These are phyloP conservation scores for Entonaema liquescens DNA, from an alignment of 495 filamentous ascomycete species.

Conservation along the genomic window DNA sequence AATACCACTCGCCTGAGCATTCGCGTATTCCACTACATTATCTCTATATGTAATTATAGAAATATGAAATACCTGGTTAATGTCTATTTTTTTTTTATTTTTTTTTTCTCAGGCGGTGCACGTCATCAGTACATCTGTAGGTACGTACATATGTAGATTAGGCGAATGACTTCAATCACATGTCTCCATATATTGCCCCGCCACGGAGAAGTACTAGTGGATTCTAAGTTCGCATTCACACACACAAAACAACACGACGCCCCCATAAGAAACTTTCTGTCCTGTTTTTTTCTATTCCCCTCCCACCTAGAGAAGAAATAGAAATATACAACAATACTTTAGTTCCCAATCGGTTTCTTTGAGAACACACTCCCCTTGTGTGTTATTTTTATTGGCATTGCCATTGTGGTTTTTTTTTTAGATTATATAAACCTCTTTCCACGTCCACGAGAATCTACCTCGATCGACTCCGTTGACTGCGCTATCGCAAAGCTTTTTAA, in stretches of 20 bases:
- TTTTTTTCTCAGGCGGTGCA: constrained; percentile 6
- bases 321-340: neutral
- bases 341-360: neutral
- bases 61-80: neutral
- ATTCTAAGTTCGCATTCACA: constrained; percentile 16
- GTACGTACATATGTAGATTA: neutral
- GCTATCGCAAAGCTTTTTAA: constrained; percentile 22
- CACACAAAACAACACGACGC: constrained; percentile 22
- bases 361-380: neutral
- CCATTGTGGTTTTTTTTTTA: neutral
- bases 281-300: constrained; percentile 13
- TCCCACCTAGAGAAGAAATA: neutral
- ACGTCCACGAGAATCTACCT: constrained; percentile 1
- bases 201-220: constrained; percentile 25
- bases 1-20: constrained; percentile 23
- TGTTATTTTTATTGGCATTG: neutral
- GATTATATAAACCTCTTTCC: neutral
- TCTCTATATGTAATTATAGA: neutral
- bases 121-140: constrained; percentile 10
- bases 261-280: constrained; percentile 32
- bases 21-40: constrained; percentile 15
- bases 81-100: too few species aligned
- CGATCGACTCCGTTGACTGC: constrained; percentile 10
- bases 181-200: constrained; percentile 42
- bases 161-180: constrained; percentile 37